Evolutionary conservation across 2,329 filamentous ascomycete genomes (phyloP), one percentile per base, ranked within the genome.

Genomic region (Seiridium cupressi): DNA sequence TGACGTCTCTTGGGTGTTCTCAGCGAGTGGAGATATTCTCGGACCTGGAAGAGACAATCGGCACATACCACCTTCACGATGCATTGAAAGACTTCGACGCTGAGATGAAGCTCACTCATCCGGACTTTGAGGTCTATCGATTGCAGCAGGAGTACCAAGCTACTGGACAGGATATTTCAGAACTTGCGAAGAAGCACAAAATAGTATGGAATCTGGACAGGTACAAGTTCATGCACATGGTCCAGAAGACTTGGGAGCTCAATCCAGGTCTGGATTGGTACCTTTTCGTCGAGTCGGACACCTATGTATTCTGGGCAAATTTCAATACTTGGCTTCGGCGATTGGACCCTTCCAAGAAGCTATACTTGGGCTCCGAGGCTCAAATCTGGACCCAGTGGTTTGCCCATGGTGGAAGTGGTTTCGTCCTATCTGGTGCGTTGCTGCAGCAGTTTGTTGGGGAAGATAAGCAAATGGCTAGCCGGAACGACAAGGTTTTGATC

Each of bases 181-280:
- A 53, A 35, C 49, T 53, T 9, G 49, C 31, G 35, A 53, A 53
- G 34, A 53, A 53, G 49, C 49, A 53, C 49, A 53, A 53, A 13
- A 38, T 53, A 18, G 49, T 53, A n/a, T 53, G 49, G 49, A 53
- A 53, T 4, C 49, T 53, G 31, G 49, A 53, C 49, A 53, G 38
- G 49, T 53, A 53, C 34, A 53, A 53, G 11, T 53, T 53, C 35
- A 53, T 53, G 49, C 49, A 53, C 49, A 53, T 53, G 49, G 49
- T 53, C 10, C 49, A 53, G 11, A 35, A 53, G 4, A 53, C 49
- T 36, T 53, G 49, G 49, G 35, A 11, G 5, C 35, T 53, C 32
- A 31, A 53, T 34, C 49, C 49, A 10, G 35, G 38, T 7, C 34
- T 53, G 32, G 49, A 53, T n/a, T 53, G 49, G 49, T 53, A 53